phyloP scores from a whole-genome alignment of 345 rosid species.

The Acer saccharum region DNA sequence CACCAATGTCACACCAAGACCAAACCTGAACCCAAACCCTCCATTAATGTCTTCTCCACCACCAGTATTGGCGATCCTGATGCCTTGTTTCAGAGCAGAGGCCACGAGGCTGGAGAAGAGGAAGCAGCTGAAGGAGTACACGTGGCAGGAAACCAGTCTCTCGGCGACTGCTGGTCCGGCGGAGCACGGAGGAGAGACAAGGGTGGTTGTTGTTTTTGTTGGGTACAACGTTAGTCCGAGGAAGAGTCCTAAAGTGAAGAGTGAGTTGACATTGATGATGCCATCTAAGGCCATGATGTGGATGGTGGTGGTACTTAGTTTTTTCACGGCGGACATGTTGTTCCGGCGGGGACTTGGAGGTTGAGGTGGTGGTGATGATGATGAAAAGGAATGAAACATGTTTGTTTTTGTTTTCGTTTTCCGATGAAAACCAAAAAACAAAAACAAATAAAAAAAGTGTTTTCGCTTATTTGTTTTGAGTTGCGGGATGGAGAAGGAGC shows the following conservation, averaged over 20 bases:
- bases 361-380: background rate
- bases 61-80: slow-evolving; percentile 30
- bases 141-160: slow-evolving; percentile 65
- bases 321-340: slow-evolving; percentile 26
- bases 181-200: slow-evolving; percentile 34
- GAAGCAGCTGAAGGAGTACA: slow-evolving; percentile 78
- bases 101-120: slow-evolving; percentile 89
- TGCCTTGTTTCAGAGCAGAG: slow-evolving; percentile 66
- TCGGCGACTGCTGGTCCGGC: slow-evolving; percentile 42
- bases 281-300: slow-evolving; percentile 86
- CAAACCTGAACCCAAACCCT: background rate
- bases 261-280: slow-evolving; percentile 74
- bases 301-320: slow-evolving; percentile 40
- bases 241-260: slow-evolving; percentile 83
- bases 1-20: slow-evolving; percentile 29
- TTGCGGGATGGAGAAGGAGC: background rate
- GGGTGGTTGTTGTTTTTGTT: slow-evolving; percentile 27
- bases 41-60: slow-evolving; percentile 14
- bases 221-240: slow-evolving; percentile 66
- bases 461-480: too few species aligned
- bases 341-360: background rate
- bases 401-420: background rate
- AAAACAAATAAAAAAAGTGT: background rate
- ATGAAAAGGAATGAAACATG: background rate
- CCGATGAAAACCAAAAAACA: too few species aligned